These are phyloP conservation scores for Stephania japonica DNA, from an alignment of 164 flowering plant species.

Conservation along the genomic window DNA sequence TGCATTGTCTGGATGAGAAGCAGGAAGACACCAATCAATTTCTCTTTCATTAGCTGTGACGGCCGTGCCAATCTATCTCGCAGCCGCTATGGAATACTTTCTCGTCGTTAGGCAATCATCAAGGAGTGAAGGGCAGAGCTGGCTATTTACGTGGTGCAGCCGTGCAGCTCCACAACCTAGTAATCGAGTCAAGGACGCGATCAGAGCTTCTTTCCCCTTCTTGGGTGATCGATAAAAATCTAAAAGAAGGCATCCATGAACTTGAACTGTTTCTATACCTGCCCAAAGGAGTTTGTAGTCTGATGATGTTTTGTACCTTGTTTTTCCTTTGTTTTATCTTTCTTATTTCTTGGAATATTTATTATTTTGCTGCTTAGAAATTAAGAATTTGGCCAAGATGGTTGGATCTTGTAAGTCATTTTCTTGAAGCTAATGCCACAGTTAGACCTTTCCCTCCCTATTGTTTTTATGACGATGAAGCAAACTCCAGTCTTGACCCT, in stretches of 20 bases:
- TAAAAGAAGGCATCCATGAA: not conserved
- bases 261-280: not conserved
- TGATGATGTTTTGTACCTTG: not conserved
- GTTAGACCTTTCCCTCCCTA: not conserved
- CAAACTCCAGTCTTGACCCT: not conserved
- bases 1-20: not conserved
- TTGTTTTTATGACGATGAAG: not conserved
- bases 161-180: not conserved
- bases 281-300: slow-evolving; percentile 2
- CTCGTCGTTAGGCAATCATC: not conserved
- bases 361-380: not conserved
- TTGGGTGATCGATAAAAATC: not conserved
- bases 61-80: not conserved
- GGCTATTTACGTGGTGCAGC: not conserved
- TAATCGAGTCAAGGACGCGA: not conserved
- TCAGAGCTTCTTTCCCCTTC: not conserved
- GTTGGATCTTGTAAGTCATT: not conserved
- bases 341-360: not conserved
- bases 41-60: not conserved
- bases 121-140: not conserved
- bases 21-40: not conserved
- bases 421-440: not conserved
- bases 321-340: not conserved
- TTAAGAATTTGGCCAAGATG: not conserved
- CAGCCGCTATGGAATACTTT: not conserved